Evolutionary conservation across 148 eudicot genomes (phyloP), one percentile per base, ranked within the genome.

Genomic region (Linanthus parryae): DNA sequence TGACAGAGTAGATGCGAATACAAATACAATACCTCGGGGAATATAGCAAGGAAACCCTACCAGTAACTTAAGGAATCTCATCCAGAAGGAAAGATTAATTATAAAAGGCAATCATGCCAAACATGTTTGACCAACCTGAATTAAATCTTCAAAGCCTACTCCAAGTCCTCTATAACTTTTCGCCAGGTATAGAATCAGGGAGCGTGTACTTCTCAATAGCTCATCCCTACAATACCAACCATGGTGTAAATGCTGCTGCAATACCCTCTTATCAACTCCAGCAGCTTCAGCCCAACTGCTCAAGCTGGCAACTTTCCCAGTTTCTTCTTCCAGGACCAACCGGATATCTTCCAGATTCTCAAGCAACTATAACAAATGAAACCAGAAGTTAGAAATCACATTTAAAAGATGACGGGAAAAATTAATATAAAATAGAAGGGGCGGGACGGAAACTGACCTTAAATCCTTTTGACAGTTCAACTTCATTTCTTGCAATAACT

Each of bases 221-320:
- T 71, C 87, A 49, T 80, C 81, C 66, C 79, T 58, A 68, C 91
- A 89, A 68, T 63, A 64, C 95, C 90, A 89, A 46, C 97, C 97
- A 67, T 62, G 73, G 52, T 60, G 71, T 61, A 89, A 54, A 44
- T 63, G 72, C 45, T 64, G 70, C 58, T 62, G 91, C 66, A 89
- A 62, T 44, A 55, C 61, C 57, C 68, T 80, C 76, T 79, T 72
- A 48, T 78, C 85, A 42, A 89, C 58, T 44, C 82, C 75, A 23
- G 85, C 88, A 65, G 85, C 97, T 80, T 78, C 76, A 20, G 97
- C 97, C 97, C 97, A 89, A 56, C 63, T 63, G 54, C 70, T 77
- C 40, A 77, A 61, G 56, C 69, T 82, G 59, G 70, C 79, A 43
- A 66, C 44, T 63, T 41, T 59, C 35, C 91, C 91, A 26, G 75